Conservation (phyloP, 768 basidiomycete genomes). For the Suillus cothurnatus region DNA sequence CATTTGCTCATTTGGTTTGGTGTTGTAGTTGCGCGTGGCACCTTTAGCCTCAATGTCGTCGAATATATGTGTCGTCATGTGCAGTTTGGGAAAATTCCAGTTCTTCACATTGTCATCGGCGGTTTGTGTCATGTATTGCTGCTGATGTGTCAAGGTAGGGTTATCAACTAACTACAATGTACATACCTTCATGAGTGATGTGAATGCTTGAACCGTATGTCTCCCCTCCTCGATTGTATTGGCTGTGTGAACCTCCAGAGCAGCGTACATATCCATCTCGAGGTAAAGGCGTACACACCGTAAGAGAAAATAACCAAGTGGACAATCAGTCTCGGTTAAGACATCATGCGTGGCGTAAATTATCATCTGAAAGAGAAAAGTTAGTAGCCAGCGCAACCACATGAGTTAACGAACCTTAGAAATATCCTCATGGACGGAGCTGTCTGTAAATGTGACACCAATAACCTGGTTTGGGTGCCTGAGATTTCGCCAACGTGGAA, state of each 20-base stretch:
- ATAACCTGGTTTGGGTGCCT: constrained; percentile 33
- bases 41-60: constrained; percentile 25
- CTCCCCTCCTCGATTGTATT: constrained; percentile 26
- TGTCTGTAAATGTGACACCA: constrained; percentile 36
- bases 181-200: constrained; percentile 25
- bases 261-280: constrained; percentile 29
- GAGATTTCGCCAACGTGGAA: constrained; percentile 37
- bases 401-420: constrained; percentile 30
- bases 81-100: constrained; percentile 38
- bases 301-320: constrained; percentile 28
- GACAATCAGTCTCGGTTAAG: constrained; percentile 13
- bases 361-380: constrained; percentile 12
- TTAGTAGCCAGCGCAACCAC: too few relatives aligned
- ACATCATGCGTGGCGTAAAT: constrained; percentile 32
- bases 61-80: constrained; percentile 11
- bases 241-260: constrained; percentile 34
- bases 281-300: constrained; percentile 32
- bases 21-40: constrained; percentile 31
- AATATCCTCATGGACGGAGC: constrained; percentile 38
- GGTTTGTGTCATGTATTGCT: constrained; percentile 5
- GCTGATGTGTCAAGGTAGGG: neutral
- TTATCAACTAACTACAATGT: neutral
- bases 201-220: constrained; percentile 22
- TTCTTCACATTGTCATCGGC: constrained; percentile 15
- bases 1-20: constrained; percentile 33